phyloP scores from a whole-genome alignment of 208 protist genomes.

The Crithidia expoeki region DNA sequence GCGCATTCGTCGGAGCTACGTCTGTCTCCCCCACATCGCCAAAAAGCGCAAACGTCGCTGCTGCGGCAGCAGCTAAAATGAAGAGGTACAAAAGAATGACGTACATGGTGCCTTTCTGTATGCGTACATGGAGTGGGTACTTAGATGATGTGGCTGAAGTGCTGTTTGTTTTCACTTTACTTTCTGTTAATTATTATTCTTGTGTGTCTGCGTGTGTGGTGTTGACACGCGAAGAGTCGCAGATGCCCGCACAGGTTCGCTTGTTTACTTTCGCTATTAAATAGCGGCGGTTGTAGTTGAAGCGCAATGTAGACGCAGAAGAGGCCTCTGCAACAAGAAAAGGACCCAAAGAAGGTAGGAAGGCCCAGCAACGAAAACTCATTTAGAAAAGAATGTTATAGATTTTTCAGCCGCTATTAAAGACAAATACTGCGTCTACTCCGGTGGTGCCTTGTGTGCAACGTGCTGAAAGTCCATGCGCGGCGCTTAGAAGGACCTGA shows the following conservation, averaged over 20 bases:
- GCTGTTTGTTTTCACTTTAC: too few species aligned
- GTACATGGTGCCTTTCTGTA: constrained; percentile 15
- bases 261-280: background rate
- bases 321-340: background rate
- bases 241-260: too few species aligned
- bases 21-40: constrained; percentile 26
- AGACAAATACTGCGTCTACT: too few species aligned
- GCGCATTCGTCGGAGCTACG: constrained; percentile 18
- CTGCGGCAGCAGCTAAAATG: constrained; percentile 40
- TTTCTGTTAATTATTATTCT: background rate
- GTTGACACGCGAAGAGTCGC: too few species aligned
- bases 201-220: background rate
- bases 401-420: too few species aligned
- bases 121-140: too few species aligned
- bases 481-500: too few species aligned
- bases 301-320: constrained; percentile 9
- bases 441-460: too few species aligned
- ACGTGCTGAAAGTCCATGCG: too few species aligned
- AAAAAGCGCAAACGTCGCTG: constrained; percentile 43
- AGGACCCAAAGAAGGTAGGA: background rate
- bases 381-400: too few species aligned
- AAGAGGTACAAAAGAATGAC: constrained; percentile 46
- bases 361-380: background rate
- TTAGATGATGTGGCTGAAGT: too few species aligned
- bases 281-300: background rate